Conservation (phyloP, 2,329 filamentous ascomycete species). For the Penicillium concentricum region DNA sequence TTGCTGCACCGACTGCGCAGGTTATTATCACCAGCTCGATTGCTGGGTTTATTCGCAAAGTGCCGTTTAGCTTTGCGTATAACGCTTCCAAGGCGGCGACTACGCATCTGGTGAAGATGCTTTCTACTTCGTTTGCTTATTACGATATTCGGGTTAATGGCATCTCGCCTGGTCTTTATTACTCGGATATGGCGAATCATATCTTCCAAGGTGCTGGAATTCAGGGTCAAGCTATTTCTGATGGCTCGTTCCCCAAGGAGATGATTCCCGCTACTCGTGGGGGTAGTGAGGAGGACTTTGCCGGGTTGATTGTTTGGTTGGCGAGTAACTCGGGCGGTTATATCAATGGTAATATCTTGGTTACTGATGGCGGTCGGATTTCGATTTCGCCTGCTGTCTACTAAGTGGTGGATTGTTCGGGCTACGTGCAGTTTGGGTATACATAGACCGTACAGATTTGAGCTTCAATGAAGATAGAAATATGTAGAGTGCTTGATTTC, state of each 20-base stretch:
- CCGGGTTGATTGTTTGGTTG: constrained; percentile 64
- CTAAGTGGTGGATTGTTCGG: constrained; percentile 27
- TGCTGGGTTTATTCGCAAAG: constrained; percentile 43
- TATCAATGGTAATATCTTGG: constrained; percentile 62
- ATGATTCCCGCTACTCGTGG: constrained; percentile 59
- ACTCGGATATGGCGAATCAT: constrained; percentile 59
- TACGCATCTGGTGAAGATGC: constrained; percentile 51
- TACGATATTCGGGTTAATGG: constrained; percentile 51
- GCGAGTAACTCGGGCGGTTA: constrained; percentile 65
- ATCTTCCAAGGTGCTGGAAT: constrained; percentile 47
- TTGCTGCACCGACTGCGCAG: constrained; percentile 40
- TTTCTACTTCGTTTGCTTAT: constrained; percentile 43
- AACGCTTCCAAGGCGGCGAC: constrained; percentile 48
- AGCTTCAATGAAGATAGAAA: not conserved
- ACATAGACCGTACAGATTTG: not conserved
- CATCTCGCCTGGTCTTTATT: constrained; percentile 56
- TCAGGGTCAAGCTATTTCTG: constrained; percentile 32
- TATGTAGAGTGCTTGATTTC: not conserved
- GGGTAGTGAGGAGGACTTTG: constrained; percentile 64
- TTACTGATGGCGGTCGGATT: constrained; percentile 64
- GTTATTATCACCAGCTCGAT: constrained; percentile 51
- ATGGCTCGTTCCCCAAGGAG: constrained; percentile 43
- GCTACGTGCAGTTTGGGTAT: not conserved
- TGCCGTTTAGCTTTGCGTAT: constrained; percentile 45
- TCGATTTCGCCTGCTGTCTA: constrained; percentile 56